These are phyloP conservation scores for Ophiosphaerella herpotricha DNA, from an alignment of 2,329 filamentous ascomycete species.

Conservation along the genomic window DNA sequence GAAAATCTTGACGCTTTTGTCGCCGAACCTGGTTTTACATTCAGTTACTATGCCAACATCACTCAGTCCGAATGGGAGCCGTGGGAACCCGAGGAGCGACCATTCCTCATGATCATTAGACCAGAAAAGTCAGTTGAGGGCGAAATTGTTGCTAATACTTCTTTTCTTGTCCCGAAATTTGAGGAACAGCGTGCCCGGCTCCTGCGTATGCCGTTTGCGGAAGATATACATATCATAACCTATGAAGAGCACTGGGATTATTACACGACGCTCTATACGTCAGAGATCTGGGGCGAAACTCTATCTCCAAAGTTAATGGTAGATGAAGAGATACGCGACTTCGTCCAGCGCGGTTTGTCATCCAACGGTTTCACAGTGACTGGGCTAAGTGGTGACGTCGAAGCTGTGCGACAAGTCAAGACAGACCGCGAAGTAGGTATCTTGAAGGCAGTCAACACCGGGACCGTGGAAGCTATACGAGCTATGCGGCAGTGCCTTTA, in stretches of 20 bases:
- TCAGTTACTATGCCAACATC: conserved; percentile 67
- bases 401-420: conserved; percentile 64
- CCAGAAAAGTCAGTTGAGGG: conserved; percentile 51
- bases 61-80: conserved; percentile 66
- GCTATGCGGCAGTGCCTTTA: conserved; percentile 63
- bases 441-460: conserved; percentile 65
- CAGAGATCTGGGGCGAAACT: conserved; percentile 41
- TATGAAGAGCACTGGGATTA: conserved; percentile 71
- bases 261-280: conserved; percentile 58
- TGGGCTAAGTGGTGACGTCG: conserved; percentile 59
- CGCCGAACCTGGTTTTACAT: conserved; percentile 67
- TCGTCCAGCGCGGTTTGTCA: conserved; percentile 62
- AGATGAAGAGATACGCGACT: conserved; percentile 68
- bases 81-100: conserved; percentile 68
- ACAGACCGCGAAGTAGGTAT: conserved; percentile 61
- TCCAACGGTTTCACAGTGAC: conserved; percentile 60
- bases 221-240: conserved; percentile 58
- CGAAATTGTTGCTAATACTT: conserved; percentile 57
- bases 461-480: conserved; percentile 64
- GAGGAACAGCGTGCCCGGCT: conserved; percentile 64
- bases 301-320: conserved; percentile 59
- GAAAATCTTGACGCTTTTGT: conserved; percentile 63
- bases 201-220: conserved; percentile 60
- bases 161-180: conserved; percentile 64
- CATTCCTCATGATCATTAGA: conserved; percentile 65